phyloP scores from a whole-genome alignment of 257 asterid genomes.

The Rhazya stricta region DNA sequence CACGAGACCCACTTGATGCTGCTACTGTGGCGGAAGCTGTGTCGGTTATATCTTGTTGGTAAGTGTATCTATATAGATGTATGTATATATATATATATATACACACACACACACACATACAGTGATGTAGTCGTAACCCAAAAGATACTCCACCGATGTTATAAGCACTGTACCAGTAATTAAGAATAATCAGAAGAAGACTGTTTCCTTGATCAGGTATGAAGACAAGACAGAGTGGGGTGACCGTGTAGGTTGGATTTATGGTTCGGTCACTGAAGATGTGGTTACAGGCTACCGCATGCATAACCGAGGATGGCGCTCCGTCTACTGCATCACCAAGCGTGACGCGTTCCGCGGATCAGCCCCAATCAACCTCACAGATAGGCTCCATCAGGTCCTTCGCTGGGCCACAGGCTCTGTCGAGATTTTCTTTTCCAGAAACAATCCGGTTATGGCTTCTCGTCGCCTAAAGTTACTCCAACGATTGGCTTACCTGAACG shows the following conservation, averaged over 20 bases:
- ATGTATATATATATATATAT: not conserved
- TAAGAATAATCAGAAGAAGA: not conserved
- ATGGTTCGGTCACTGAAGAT: slow-evolving; percentile 45
- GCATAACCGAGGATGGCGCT: slow-evolving; percentile 50
- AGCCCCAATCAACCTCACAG: slow-evolving; percentile 45
- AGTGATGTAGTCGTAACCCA: not conserved
- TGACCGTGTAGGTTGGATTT: slow-evolving; percentile 45
- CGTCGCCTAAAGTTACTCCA: slow-evolving; percentile 32
- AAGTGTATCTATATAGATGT: not conserved
- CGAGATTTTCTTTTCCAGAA: slow-evolving; percentile 41
- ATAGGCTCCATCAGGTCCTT: slow-evolving; percentile 40
- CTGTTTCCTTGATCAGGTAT: slow-evolving; percentile 21
- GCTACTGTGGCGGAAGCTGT: slow-evolving; percentile 44
- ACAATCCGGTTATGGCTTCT: slow-evolving; percentile 29
- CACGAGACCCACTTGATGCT: slow-evolving; percentile 38
- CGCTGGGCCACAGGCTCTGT: slow-evolving; percentile 49
- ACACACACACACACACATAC: not conserved
- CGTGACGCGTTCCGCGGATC: slow-evolving; percentile 45
- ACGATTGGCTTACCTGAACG: slow-evolving; percentile 38
- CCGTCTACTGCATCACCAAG: slow-evolving; percentile 38
- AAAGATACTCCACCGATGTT: no score
- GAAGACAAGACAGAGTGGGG: slow-evolving; percentile 53
- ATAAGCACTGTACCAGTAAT: not conserved
- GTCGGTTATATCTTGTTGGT: slow-evolving; percentile 43
- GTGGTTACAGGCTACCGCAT: slow-evolving; percentile 48